A percentile compares a stretch with the other conserved stretches of the same genome.
phyloP scores from a whole-genome alignment of 768 basidiomycete genomes.

The Coprinellus aureogranulatus region DNA sequence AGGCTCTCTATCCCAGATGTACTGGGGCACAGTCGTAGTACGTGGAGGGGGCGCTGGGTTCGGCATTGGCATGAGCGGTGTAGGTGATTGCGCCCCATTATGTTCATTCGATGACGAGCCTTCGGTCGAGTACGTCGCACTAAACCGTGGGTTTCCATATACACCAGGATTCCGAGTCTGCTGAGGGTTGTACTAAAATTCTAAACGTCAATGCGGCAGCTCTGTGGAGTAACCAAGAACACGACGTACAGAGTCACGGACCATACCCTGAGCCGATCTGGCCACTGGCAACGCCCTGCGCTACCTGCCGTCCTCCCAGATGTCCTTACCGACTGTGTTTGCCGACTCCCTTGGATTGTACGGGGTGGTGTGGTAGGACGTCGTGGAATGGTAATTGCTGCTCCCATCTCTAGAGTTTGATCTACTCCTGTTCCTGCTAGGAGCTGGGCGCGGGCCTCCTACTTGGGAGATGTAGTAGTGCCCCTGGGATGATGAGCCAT shows the following conservation, averaged over 20 bases:
- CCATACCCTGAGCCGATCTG: constrained; percentile 79
- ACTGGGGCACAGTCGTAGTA: constrained; percentile 66
- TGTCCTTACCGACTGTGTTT: constrained; percentile 17
- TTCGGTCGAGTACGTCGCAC: constrained; percentile 42
- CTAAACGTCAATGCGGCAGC: constrained; percentile 8
- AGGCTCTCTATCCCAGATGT: constrained; percentile 79
- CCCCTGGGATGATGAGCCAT: constrained; percentile 3
- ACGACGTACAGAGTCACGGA: constrained; percentile 74
- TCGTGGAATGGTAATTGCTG: background rate
- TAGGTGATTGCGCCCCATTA: constrained; percentile 19
- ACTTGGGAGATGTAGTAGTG: constrained; percentile 9
- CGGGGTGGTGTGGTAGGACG: constrained; percentile 3
- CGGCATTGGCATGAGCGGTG: constrained; percentile 28
- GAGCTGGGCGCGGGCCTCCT: constrained; percentile 7
- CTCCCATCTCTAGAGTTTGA: background rate
- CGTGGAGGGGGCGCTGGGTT: constrained; percentile 33
- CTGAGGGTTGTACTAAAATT: constrained; percentile 56
- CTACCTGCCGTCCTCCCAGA: constrained; percentile 55
- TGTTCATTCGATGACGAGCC: constrained; percentile 26
- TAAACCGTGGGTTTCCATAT: constrained; percentile 55
- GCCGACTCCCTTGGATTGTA: constrained; percentile 13
- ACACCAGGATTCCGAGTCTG: constrained; percentile 39
- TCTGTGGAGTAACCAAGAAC: constrained; percentile 8
- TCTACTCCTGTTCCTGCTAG: background rate
- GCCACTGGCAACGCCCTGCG: constrained; percentile 78